These are phyloP conservation scores for Tarenaya hassleriana DNA, from an alignment of 345 rosid species.

Conservation along the genomic window DNA sequence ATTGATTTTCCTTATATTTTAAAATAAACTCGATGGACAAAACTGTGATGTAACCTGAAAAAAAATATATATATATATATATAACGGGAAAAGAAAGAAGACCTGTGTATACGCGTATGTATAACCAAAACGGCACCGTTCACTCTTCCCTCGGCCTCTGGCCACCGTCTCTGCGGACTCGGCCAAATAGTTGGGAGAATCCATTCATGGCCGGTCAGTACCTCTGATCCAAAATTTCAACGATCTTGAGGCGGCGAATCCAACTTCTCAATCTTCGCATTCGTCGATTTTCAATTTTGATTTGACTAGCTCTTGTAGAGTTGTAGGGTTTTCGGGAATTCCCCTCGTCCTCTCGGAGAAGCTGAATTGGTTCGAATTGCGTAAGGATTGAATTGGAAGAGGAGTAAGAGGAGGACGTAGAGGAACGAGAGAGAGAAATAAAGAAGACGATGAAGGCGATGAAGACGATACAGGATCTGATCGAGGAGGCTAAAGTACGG, in stretches of 20 bases:
- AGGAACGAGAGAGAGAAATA: neutral
- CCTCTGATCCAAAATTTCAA: constrained; percentile 20
- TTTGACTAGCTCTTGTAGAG: constrained; percentile 20
- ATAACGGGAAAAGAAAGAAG: too few relatives aligned
- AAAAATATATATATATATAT: too few relatives aligned
- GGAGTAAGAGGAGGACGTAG: too few relatives aligned
- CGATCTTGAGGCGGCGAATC: neutral
- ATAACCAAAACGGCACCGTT: too few relatives aligned
- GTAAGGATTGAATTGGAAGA: constrained; percentile 1
- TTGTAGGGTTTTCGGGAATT: neutral
- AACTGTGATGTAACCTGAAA: too few relatives aligned
- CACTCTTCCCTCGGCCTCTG: too few relatives aligned
- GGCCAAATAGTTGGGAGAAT: constrained; percentile 6
- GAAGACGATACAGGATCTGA: constrained; percentile 89
- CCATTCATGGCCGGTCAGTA: constrained; percentile 18
- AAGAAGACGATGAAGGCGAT: constrained; percentile 50
- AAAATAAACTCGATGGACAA: too few relatives aligned
- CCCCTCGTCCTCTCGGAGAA: neutral
- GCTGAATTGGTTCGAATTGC: constrained; percentile 17
- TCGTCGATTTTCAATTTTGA: neutral
- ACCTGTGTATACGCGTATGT: too few relatives aligned
- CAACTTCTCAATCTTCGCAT: neutral
- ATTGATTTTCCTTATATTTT: too few relatives aligned
- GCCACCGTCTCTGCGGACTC: too few relatives aligned
- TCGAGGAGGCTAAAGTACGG: constrained; percentile 85